phyloP scores from a whole-genome alignment of 2,329 filamentous ascomycete genomes.

The Dothiorella sarmentorum region DNA sequence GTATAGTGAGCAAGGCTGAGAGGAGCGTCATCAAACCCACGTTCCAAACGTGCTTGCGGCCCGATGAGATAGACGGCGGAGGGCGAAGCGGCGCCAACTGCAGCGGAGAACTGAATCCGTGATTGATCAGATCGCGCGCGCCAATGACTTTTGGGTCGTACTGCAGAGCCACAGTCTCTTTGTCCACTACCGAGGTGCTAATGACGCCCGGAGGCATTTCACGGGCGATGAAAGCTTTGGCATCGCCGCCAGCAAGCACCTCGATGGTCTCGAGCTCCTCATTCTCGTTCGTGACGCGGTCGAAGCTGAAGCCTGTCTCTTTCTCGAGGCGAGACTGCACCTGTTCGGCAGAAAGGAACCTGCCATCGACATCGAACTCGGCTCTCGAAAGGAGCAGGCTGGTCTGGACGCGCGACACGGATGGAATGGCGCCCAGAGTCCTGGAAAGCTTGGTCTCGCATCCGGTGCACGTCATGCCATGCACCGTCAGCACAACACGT shows the following conservation, averaged over 20 bases:
- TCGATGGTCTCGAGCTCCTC: slow-evolving; percentile 50
- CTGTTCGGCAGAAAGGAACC: slow-evolving; percentile 28
- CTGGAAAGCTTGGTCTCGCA: slow-evolving; percentile 62
- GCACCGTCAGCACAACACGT: slow-evolving; percentile 58
- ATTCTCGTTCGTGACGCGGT: slow-evolving; percentile 42
- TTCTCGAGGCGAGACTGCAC: slow-evolving; percentile 52
- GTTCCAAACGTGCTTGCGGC: slow-evolving; percentile 35
- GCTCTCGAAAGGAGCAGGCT: slow-evolving; percentile 63
- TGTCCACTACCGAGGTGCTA: slow-evolving; percentile 15
- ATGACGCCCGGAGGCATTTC: slow-evolving; percentile 38
- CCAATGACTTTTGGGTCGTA: slow-evolving; percentile 52
- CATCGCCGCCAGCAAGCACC: slow-evolving; percentile 41
- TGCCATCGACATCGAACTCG: slow-evolving; percentile 59
- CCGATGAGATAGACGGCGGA: slow-evolving; percentile 8
- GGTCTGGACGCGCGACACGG: slow-evolving; percentile 56
- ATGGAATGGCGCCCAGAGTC: slow-evolving; percentile 50
- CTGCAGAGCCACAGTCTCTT: slow-evolving; percentile 38
- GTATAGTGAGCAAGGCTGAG: slow-evolving; percentile 37
- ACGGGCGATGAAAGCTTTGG: slow-evolving; percentile 39
- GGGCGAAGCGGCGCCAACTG: slow-evolving; percentile 38
- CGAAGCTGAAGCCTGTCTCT: slow-evolving; percentile 61
- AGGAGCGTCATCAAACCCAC: slow-evolving; percentile 38
- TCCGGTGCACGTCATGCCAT: slow-evolving; percentile 70
- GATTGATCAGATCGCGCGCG: slow-evolving; percentile 35
- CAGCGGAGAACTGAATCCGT: slow-evolving; percentile 23